These are phyloP conservation scores for Nitzschia sp. DNA, from an alignment of 108 stramenopile species.

Conservation along the genomic window DNA sequence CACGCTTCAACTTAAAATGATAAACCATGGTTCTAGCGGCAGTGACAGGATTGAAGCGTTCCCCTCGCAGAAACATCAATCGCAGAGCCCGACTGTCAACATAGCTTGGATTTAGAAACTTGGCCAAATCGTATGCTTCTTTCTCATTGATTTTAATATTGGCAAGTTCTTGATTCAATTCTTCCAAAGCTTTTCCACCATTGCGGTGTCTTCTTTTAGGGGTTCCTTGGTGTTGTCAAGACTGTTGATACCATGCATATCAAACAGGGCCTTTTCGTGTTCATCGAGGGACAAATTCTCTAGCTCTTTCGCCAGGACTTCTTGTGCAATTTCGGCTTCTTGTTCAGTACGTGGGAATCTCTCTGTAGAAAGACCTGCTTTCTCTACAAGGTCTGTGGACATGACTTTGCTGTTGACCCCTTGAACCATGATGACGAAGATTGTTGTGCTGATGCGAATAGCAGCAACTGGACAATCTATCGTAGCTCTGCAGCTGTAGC, in stretches of 20 bases:
- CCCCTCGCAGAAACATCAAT: constrained; percentile 43
- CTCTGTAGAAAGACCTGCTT: constrained; percentile 5
- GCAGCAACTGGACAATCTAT: no score
- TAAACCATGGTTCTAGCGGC: constrained; percentile 36
- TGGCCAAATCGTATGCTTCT: constrained; percentile 21
- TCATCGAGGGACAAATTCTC: constrained; percentile 12
- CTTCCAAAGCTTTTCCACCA: neutral
- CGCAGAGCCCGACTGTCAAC: constrained; percentile 29
- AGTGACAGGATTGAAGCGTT: constrained; percentile 30
- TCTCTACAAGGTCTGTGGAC: constrained; percentile 8
- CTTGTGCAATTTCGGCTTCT: constrained; percentile 5
- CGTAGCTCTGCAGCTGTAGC: no score
- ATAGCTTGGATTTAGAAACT: constrained; percentile 24
- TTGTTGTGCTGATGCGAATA: no score
- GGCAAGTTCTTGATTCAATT: constrained; percentile 1
- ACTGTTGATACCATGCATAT: constrained; percentile 21
- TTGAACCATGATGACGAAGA: no score
- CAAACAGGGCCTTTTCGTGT: constrained; percentile 12
- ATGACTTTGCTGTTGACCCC: neutral
- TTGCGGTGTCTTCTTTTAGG: neutral
- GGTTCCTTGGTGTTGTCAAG: neutral
- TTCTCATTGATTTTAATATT: constrained; percentile 5
- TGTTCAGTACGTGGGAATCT: constrained; percentile 8
- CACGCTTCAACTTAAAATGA: constrained; percentile 33
- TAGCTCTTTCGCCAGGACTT: constrained; percentile 4